Percentiles rank a stretch among this genome's conserved stretches.
Evolutionary conservation across 2,329 filamentous ascomycete species (phyloP).

Genomic region (Escovopsis sp.): DNA sequence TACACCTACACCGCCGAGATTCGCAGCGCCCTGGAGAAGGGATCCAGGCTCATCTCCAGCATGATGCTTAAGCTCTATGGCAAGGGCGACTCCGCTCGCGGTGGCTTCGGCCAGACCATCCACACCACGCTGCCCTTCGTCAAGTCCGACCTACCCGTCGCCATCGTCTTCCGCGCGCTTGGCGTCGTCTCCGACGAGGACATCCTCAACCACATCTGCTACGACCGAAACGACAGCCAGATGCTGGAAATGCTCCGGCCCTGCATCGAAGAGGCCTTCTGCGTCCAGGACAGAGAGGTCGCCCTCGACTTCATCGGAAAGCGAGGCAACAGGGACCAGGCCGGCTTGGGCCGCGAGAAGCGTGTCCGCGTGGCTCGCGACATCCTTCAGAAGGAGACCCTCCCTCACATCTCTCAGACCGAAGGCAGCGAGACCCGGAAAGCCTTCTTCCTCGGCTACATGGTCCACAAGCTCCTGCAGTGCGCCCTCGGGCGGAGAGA

Average conservation of each 20-base stretch:
- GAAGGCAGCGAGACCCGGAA: conserved; percentile 93
- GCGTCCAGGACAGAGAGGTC: conserved; percentile 87
- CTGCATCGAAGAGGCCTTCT: conserved; percentile 92
- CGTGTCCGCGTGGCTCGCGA: conserved; percentile 87
- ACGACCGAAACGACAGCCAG: conserved; percentile 84
- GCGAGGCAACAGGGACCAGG: conserved; percentile 50
- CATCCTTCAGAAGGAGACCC: conserved; percentile 89
- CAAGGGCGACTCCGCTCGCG: conserved; percentile 64
- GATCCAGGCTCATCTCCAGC: conserved; percentile 84
- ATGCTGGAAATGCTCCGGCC: conserved; percentile 97
- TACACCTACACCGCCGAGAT: conserved; percentile 94
- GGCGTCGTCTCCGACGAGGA: conserved; percentile 96
- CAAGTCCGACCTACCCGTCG: conserved; percentile 84
- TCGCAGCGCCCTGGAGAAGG: conserved; percentile 88
- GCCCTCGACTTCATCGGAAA: conserved; percentile 93
- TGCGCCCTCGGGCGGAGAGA: conserved; percentile 86
- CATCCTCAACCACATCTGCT: conserved; percentile 95
- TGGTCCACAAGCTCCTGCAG: conserved; percentile 91
- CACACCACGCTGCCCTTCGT: conserved; percentile 86
- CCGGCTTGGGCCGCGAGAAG: conserved; percentile 61
- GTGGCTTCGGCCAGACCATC: conserved; percentile 73
- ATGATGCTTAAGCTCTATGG: conserved; percentile 80
- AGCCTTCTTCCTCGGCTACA: conserved; percentile 96
- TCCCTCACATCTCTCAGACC: conserved; percentile 90
- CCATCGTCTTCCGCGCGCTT: conserved; percentile 86